These are phyloP conservation scores for Microbotryum saponariae DNA, from an alignment of 1,284 basidiomycete genomes.

Conservation along the genomic window DNA sequence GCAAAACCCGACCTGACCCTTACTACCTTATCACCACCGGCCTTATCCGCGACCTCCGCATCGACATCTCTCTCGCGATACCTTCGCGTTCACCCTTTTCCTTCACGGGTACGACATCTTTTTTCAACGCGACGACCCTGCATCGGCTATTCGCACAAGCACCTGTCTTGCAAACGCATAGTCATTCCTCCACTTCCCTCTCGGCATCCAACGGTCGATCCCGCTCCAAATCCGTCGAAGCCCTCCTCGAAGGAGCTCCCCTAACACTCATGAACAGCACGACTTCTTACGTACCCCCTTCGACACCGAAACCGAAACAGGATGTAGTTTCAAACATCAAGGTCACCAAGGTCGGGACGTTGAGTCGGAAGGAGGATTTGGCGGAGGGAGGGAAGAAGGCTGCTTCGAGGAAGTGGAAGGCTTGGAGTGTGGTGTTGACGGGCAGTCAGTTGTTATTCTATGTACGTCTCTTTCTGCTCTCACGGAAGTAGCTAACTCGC, in stretches of 20 bases:
- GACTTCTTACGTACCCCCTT: constrained; percentile 18
- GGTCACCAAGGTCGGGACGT: constrained; percentile 71
- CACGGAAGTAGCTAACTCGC: neutral
- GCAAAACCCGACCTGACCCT: constrained; percentile 62
- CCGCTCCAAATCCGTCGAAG: neutral
- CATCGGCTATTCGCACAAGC: constrained; percentile 64
- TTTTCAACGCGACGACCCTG: constrained; percentile 52
- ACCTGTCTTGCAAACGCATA: constrained; percentile 48
- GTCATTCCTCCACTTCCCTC: too few relatives aligned
- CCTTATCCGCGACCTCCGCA: constrained; percentile 62
- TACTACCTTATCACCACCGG: constrained; percentile 81
- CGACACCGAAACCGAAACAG: constrained; percentile 9
- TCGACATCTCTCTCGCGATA: constrained; percentile 61
- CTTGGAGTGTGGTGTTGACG: constrained; percentile 78
- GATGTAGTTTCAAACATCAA: constrained; percentile 48
- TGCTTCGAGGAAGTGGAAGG: constrained; percentile 74
- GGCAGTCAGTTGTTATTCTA: constrained; percentile 87
- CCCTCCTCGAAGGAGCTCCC: constrained; percentile 14
- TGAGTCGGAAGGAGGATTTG: constrained; percentile 77
- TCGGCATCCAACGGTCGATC: neutral
- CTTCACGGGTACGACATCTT: constrained; percentile 60
- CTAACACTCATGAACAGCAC: constrained; percentile 15
- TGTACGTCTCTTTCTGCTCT: constrained; percentile 28
- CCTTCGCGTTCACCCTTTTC: constrained; percentile 57
- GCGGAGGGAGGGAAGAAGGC: constrained; percentile 68